These are phyloP conservation scores for Vaccinium darrowii DNA, from an alignment of 148 eudicot genomes.

Conservation along the genomic window DNA sequence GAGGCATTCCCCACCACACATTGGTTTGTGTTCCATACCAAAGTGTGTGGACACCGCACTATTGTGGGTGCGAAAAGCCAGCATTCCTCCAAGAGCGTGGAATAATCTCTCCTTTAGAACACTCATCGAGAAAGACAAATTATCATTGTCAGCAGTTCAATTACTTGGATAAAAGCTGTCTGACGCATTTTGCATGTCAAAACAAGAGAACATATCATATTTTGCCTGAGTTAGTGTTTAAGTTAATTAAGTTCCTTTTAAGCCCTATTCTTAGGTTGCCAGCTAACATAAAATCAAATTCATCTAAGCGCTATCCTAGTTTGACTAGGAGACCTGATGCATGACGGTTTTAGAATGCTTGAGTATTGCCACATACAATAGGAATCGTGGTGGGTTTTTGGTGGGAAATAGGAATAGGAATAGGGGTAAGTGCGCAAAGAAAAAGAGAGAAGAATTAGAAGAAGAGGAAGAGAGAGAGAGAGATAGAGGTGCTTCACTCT, in stretches of 20 bases:
- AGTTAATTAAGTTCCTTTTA: background rate
- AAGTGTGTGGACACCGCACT: background rate
- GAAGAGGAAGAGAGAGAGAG: no score
- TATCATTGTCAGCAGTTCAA: background rate
- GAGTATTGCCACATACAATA: no score
- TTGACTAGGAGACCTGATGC: background rate
- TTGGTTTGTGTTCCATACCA: background rate
- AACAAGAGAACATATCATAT: background rate
- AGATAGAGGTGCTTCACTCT: no score
- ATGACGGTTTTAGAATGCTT: no score
- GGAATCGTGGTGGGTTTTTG: no score
- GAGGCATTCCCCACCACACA: background rate
- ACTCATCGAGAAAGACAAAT: background rate
- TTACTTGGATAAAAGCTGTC: background rate
- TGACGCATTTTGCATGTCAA: background rate
- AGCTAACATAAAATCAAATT: background rate
- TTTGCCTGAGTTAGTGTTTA: background rate
- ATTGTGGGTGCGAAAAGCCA: no score
- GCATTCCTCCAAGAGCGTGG: no score
- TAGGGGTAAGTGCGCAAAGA: no score
- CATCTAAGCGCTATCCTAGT: background rate
- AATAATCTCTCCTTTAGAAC: no score
- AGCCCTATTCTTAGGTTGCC: background rate
- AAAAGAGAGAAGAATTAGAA: no score
- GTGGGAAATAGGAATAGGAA: no score